phyloP scores from a whole-genome alignment of 345 rosid genomes.

The Hevea brasiliensis region DNA sequence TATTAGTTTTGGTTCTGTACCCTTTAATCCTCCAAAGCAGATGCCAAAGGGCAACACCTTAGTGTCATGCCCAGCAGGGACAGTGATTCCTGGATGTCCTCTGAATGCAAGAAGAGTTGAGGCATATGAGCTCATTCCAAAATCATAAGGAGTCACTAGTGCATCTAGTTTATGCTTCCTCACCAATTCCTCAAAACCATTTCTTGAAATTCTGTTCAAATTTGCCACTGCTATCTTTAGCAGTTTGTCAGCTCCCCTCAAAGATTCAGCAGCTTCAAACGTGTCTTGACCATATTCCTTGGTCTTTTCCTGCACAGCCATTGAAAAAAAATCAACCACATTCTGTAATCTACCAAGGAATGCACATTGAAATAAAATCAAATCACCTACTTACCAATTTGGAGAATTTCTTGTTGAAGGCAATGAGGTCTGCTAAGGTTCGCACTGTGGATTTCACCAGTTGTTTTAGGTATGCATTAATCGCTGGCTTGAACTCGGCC shows the following conservation, averaged over 20 bases:
- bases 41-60: conserved; percentile 58
- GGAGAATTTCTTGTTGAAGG: conserved; percentile 45
- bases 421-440: conserved; percentile 54
- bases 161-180: conserved; percentile 46
- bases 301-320: too few species aligned
- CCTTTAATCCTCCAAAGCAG: conserved; percentile 57
- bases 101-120: conserved; percentile 50
- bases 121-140: not conserved
- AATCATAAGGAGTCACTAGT: conserved; percentile 31
- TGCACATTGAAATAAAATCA: too few species aligned
- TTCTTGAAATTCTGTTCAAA: conserved; percentile 29
- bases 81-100: conserved; percentile 63
- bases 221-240: conserved; percentile 32
- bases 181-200: conserved; percentile 59
- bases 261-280: conserved; percentile 34
- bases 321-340: too few species aligned
- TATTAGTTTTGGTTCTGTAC: conserved; percentile 61
- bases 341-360: too few species aligned
- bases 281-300: too few species aligned
- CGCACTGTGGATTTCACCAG: conserved; percentile 53
- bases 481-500: conserved; percentile 57
- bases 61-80: conserved; percentile 55
- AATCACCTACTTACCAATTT: conserved; percentile 29
- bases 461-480: conserved; percentile 48
- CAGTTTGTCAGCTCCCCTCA: conserved; percentile 23